A percentile compares a stretch with the other conserved stretches of the same genome.
phyloP scores from a whole-genome alignment of 345 rosid genomes.

The Melastoma malabathricum region DNA sequence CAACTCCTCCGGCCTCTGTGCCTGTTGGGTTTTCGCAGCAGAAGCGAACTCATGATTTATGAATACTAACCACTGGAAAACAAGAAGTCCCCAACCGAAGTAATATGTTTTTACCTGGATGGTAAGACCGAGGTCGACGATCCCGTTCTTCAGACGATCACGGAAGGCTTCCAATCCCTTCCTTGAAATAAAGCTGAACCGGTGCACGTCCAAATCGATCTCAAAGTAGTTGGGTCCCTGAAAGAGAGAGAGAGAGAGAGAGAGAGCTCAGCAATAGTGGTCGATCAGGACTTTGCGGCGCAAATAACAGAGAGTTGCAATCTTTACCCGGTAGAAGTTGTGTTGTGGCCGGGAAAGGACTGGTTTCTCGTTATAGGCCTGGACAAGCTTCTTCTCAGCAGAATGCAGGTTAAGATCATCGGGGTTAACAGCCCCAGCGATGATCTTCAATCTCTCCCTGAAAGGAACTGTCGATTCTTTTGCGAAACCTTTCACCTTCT shows the following conservation, averaged over 20 bases:
- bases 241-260: no score
- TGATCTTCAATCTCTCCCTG: conserved; percentile 82
- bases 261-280: not conserved
- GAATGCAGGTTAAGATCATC: conserved; percentile 71
- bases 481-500: conserved; percentile 70
- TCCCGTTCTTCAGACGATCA: conserved; percentile 64
- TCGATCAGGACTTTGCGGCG: no score
- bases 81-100: no score
- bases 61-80: no score
- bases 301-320: no score
- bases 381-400: conserved; percentile 66
- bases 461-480: conserved; percentile 61
- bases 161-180: conserved; percentile 86
- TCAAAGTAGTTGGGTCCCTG: conserved; percentile 89
- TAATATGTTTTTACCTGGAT: conserved; percentile 48
- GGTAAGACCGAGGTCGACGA: conserved; percentile 68
- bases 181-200: conserved; percentile 82
- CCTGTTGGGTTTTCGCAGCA: conserved; percentile 26
- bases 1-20: conserved; percentile 85
- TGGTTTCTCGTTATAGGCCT: conserved; percentile 80
- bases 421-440: conserved; percentile 74
- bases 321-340: conserved; percentile 43
- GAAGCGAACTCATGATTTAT: no score
- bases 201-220: conserved; percentile 88
- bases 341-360: conserved; percentile 98